phyloP scores from a whole-genome alignment of 2,329 filamentous ascomycete genomes.

The Colletotrichum lindemuthianum region DNA sequence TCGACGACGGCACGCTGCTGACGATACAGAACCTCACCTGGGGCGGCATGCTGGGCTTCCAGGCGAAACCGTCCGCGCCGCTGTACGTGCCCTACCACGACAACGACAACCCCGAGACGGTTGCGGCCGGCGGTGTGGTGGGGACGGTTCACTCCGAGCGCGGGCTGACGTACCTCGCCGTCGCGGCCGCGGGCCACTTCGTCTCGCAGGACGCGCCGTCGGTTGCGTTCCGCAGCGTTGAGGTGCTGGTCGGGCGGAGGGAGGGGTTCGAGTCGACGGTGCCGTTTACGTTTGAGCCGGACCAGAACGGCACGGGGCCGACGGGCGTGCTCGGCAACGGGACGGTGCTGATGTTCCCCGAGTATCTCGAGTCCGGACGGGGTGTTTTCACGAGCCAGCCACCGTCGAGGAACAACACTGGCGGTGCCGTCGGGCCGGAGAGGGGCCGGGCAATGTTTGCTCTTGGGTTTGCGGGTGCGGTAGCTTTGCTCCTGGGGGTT shows the following conservation, averaged over 20 bases:
- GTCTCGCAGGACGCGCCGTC: conserved; percentile 74
- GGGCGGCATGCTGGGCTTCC: conserved; percentile 77
- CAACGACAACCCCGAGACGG: conserved; percentile 48
- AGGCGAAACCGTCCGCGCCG: conserved; percentile 65
- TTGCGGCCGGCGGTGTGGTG: conserved; percentile 71
- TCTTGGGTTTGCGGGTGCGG: neutral
- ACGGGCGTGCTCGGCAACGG: conserved; percentile 13
- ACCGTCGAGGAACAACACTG: conserved; percentile 9
- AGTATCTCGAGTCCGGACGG: conserved; percentile 19
- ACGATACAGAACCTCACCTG: conserved; percentile 86
- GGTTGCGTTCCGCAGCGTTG: conserved; percentile 76
- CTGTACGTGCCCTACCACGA: conserved; percentile 72
- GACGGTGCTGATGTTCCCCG: conserved; percentile 27
- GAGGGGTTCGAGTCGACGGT: conserved; percentile 58
- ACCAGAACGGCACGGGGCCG: conserved; percentile 12
- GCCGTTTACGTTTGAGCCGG: conserved; percentile 47
- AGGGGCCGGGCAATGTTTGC: neutral
- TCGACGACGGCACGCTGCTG: conserved; percentile 75
- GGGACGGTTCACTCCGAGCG: conserved; percentile 79
- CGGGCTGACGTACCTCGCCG: conserved; percentile 75
- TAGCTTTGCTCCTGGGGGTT: neutral
- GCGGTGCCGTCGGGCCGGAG: neutral
- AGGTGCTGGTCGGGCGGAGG: conserved; percentile 79
- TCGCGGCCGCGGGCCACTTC: conserved; percentile 75
- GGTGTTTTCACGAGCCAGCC: conserved; percentile 3